Evolutionary conservation across 225 moss, liverwort and hornwort species (phyloP).

Genomic region (Bryum argenteum): DNA sequence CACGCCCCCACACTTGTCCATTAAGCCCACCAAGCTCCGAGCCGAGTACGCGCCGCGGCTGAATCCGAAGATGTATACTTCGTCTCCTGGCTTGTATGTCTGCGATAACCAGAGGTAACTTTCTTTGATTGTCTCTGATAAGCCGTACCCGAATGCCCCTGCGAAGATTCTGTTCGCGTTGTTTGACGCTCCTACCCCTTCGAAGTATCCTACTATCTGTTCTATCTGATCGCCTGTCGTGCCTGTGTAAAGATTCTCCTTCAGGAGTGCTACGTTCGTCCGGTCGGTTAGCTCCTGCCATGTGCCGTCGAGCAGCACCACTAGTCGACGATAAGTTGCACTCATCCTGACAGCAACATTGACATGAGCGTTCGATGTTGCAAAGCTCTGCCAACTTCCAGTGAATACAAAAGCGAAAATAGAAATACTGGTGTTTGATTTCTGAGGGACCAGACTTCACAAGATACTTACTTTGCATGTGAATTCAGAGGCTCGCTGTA

Average conservation of each 20-base stretch:
- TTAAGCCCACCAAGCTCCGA: conserved; percentile 51
- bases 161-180: conserved; percentile 7
- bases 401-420: too few species aligned
- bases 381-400: too few species aligned
- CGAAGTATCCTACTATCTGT: conserved; percentile 40
- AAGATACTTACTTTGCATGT: too few species aligned
- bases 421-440: too few species aligned
- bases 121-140: conserved; percentile 38
- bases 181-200: conserved; percentile 33
- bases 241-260: conserved; percentile 30
- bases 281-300: conserved; percentile 34
- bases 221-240: conserved; percentile 34
- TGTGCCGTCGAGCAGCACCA: conserved; percentile 48
- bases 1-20: conserved; percentile 42
- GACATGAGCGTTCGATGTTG: too few species aligned
- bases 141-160: conserved; percentile 48
- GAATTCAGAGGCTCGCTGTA: too few species aligned
- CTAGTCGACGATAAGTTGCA: conserved; percentile 25
- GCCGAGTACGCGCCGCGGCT: conserved; percentile 57
- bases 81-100: conserved; percentile 34
- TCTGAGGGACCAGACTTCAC: too few species aligned
- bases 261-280: conserved; percentile 37
- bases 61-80: conserved; percentile 48
- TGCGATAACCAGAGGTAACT: conserved; percentile 39
- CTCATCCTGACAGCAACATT: conserved; percentile 36